Evolutionary conservation across 2,329 filamentous ascomycete species (phyloP), one percentile per base, ranked within the genome.

Genomic region (Cercospora sp.): DNA sequence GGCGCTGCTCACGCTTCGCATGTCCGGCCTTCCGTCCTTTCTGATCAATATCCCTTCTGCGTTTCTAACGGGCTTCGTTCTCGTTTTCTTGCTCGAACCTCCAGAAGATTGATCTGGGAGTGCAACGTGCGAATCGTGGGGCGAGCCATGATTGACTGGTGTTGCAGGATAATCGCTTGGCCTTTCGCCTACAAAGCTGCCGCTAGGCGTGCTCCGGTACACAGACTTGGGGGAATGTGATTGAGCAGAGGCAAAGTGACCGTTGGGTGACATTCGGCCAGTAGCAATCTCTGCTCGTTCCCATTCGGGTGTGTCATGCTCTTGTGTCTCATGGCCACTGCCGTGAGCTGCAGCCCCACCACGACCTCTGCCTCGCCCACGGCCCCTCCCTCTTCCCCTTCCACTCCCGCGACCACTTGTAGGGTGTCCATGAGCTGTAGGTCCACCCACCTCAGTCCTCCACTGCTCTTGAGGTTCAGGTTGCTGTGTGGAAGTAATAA

Each of bases 1-100:
- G n/a, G 83, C 83, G 12, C 81, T 83, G 69, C 81, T 83, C n/a
- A 84, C 82, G 31, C 81, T 83, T 10, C 83, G 81, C 82, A 84
- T 84, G 66, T 85, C 83, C 5, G 83, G 83, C 10, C 81, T 75
- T 5, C 83, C 83, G 66, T 85, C 83, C 69, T 85, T 85, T 51
- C 83, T 79, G 65, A 85, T 84, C 31, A 85, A 73, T 18, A 85
- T 77, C 0, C 83, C 83, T 45, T 85, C 83, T 1, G 83, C 80
- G 69, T 85, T 85, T 2, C 83, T 77, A 23, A 81, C 79, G 2
- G 83, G 83, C 72, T 84, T 84, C 5, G 81, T 83, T n/a, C 83
- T 78, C 1, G 81, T 82, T 74, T 83, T 83, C 77, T 84, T 84
- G 33, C 72, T 70, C 12, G 67, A 72, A 53, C 70, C 70, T 12